phyloP scores from a whole-genome alignment of 176 grass and related monocot species.

The Neostapfia colusana region DNA sequence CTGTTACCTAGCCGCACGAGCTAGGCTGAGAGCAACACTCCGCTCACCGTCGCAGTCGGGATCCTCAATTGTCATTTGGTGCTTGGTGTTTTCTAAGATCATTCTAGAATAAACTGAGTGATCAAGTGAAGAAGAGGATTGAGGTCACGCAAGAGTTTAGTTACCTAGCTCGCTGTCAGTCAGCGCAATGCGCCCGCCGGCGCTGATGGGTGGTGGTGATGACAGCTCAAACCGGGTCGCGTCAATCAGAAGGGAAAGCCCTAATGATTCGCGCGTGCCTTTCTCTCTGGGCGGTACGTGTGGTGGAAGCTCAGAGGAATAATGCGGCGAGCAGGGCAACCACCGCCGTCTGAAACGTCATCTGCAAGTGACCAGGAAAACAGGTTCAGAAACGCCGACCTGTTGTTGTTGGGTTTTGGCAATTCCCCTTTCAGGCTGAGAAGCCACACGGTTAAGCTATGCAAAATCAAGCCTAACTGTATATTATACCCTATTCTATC shows the following conservation, averaged over 20 bases:
- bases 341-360: constrained; percentile 49
- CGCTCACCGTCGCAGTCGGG: too few relatives aligned
- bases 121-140: background rate
- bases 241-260: constrained; percentile 37
- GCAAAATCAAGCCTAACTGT: constrained; percentile 7
- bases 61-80: background rate
- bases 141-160: constrained; percentile 5
- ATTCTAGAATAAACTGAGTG: background rate
- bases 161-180: constrained; percentile 33
- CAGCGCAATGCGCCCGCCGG: constrained; percentile 11
- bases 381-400: background rate
- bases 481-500: constrained; percentile 3
- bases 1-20: background rate
- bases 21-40: background rate
- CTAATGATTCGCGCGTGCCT: constrained; percentile 28
- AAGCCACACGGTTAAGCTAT: background rate
- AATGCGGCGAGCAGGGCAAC: constrained; percentile 64
- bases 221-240: constrained; percentile 43
- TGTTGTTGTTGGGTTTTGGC: background rate
- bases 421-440: background rate
- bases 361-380: constrained; percentile 47
- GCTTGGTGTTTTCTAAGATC: background rate
- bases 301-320: constrained; percentile 56
- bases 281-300: constrained; percentile 38
- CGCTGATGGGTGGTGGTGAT: background rate